Evolutionary conservation across 495 filamentous ascomycete genomes (phyloP), one percentile per base, ranked within the genome.

Genomic region (Xylaria cubensis): DNA sequence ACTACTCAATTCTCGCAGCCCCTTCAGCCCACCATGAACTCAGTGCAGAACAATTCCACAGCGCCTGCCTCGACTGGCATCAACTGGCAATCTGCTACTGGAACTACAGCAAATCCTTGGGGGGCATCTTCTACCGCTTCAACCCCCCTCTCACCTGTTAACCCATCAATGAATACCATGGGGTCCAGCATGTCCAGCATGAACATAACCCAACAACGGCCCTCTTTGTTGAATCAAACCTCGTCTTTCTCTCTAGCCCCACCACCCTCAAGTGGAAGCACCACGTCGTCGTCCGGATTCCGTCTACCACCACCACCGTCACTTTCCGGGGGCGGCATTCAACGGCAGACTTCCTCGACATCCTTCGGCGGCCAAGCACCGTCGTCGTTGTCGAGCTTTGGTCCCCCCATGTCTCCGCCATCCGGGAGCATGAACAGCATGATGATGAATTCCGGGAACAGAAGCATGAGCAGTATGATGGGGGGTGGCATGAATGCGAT

Each of bases 1-100:
- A 76, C 83, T 13, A 88, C 87, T 6, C 86, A 88, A 71, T 88
- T 82, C 72, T 87, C 87, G 6, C 84, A 88, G 53, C 87, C 87
- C 0, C 67, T 88, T 17, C 86, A 88, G 61, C 82, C 83, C 3
- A 69, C 69, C 19, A 21, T 59, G 2, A 48, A 59, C 12, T 12
- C 67, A 6, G 73, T 32, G 50, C 72, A 74, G 42, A 24, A 59
- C 3, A 58, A 10, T 24, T 34, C 68, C 9, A 55, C 72, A 12
- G n/a, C n/a, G 17, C 76, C 70, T 21, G 67, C 29, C 10, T 69
- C 78, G 61, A 67, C 72, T 1, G 42, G 70, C 3, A 71, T 82
- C 53, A 81, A 78, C 74, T 86, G 84, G 84, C 76, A 77, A 19
- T 61, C 77, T 4, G 59, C 80, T 13, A 36, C 78, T 0, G 61